A percentile compares a stretch with the other conserved stretches of the same genome.
phyloP scores from a whole-genome alignment of 1,284 basidiomycete genomes.

The Vanrija sp. region DNA sequence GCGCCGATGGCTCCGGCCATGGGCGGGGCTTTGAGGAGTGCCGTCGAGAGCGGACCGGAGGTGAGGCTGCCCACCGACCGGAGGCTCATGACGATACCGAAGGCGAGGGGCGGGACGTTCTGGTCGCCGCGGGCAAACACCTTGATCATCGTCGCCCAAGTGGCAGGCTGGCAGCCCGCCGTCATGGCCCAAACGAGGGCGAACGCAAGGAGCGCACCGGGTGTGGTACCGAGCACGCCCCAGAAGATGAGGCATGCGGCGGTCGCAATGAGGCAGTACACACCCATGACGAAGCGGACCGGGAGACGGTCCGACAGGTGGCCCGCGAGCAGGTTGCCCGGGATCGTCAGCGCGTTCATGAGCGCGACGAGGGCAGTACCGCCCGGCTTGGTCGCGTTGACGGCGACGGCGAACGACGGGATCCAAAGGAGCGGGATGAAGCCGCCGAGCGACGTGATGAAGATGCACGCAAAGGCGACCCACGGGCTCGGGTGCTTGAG shows the following conservation, averaged over 20 bases:
- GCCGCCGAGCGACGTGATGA: conserved; percentile 39
- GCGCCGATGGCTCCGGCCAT: conserved; percentile 21
- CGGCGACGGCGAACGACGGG: conserved; percentile 39
- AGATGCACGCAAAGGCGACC: conserved; percentile 30
- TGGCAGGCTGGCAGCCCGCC: conserved; percentile 26
- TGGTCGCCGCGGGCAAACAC: conserved; percentile 41
- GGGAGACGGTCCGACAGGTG: conserved; percentile 39
- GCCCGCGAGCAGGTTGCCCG: conserved; percentile 39
- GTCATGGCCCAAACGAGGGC: conserved; percentile 31
- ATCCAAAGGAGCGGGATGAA: conserved; percentile 46
- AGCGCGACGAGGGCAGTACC: conserved; percentile 42
- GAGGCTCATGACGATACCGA: conserved; percentile 38
- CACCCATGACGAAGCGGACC: conserved; percentile 29
- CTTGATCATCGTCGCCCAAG: conserved; percentile 38
- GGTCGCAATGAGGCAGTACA: conserved; percentile 35
- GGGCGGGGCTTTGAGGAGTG: conserved; percentile 15
- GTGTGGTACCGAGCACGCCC: conserved; percentile 39
- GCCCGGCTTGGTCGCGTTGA: conserved; percentile 30
- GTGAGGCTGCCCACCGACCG: conserved; percentile 38
- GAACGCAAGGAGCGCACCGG: conserved; percentile 27
- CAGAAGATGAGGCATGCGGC: conserved; percentile 43
- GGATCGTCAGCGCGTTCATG: conserved; percentile 43
- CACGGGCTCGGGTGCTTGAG: conserved; percentile 24
- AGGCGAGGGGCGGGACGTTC: conserved; percentile 28
- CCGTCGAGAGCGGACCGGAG: conserved; percentile 32